Evolutionary conservation across 208 protist species (phyloP).

Genomic region (Leishmania amazonensis): DNA sequence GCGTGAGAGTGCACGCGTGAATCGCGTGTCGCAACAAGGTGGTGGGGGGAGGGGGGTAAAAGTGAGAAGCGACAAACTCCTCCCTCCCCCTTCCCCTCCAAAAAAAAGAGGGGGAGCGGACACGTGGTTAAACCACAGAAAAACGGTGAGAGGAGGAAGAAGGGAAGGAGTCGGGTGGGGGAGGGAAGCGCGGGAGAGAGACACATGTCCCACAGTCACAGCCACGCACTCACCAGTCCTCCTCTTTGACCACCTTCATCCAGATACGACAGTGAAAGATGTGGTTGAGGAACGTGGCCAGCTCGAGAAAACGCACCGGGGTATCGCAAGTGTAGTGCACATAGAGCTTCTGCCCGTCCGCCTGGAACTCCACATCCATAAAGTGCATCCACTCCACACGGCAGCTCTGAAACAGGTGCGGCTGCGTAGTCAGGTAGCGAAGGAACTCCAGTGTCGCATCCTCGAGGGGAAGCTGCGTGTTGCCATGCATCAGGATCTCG

Average conservation of each 20-base stretch:
- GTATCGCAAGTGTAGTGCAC: conserved; percentile 59
- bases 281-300: conserved; percentile 70
- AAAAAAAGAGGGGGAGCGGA: conserved; percentile 4
- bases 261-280: conserved; percentile 84
- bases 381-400: conserved; percentile 70
- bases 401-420: conserved; percentile 47
- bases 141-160: conserved; percentile 5
- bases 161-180: background rate
- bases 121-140: background rate
- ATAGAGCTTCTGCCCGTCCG: conserved; percentile 77
- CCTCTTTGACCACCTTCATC: conserved; percentile 47
- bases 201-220: background rate
- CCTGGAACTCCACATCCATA: conserved; percentile 77
- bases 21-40: background rate
- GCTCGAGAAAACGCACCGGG: conserved; percentile 65
- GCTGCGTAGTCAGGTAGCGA: conserved; percentile 22
- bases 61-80: too few relatives aligned
- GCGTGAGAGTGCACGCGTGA: background rate
- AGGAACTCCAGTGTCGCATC: conserved; percentile 41
- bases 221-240: background rate
- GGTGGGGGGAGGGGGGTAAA: background rate
- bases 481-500: conserved; percentile 22
- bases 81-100: too few relatives aligned
- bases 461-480: conserved; percentile 32
- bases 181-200: too few relatives aligned